Percentiles rank a stretch among this genome's conserved stretches.
These are phyloP conservation scores for Escovopsis sp. DNA, from an alignment of 2,329 filamentous ascomycete species.

Conservation along the genomic window DNA sequence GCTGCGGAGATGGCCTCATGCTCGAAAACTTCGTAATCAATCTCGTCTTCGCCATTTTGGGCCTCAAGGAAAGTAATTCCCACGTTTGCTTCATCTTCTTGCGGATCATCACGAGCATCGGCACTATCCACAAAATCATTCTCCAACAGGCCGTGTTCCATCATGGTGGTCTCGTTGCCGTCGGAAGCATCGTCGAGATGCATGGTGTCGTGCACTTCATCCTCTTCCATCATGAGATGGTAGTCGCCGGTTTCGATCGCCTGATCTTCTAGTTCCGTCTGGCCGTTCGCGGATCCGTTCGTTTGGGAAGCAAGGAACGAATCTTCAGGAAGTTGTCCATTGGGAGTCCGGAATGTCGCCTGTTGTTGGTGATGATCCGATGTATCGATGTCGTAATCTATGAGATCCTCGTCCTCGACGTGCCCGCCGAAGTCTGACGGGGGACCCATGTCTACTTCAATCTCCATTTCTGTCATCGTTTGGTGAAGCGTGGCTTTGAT, in stretches of 20 bases:
- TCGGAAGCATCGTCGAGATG: conserved; percentile 6
- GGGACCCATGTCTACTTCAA: conserved; percentile 17
- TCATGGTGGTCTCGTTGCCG: background rate
- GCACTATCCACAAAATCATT: background rate
- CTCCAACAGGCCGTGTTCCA: background rate
- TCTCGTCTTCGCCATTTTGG: conserved; percentile 1
- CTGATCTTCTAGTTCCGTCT: background rate
- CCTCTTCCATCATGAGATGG: background rate
- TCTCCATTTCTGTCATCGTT: conserved; percentile 17
- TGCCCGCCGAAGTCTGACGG: conserved; percentile 11
- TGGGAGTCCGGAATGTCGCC: conserved; percentile 1
- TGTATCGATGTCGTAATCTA: conserved; percentile 23
- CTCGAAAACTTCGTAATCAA: conserved; percentile 3
- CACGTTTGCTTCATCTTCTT: background rate
- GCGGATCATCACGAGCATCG: conserved; percentile 1
- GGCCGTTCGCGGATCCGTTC: background rate
- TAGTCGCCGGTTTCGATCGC: background rate
- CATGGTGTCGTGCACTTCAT: background rate
- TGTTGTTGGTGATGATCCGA: conserved; percentile 7
- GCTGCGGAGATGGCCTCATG: conserved; percentile 1
- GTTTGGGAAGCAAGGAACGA: background rate
- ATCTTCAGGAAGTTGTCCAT: conserved; percentile 1
- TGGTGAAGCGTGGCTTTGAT: background rate
- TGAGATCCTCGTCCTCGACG: conserved; percentile 21
- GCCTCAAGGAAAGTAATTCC: background rate